Percentiles rank a stretch among this genome's conserved stretches.
phyloP scores from a whole-genome alignment of 1,284 basidiomycete species.

The Heterobasidion occidentale region DNA sequence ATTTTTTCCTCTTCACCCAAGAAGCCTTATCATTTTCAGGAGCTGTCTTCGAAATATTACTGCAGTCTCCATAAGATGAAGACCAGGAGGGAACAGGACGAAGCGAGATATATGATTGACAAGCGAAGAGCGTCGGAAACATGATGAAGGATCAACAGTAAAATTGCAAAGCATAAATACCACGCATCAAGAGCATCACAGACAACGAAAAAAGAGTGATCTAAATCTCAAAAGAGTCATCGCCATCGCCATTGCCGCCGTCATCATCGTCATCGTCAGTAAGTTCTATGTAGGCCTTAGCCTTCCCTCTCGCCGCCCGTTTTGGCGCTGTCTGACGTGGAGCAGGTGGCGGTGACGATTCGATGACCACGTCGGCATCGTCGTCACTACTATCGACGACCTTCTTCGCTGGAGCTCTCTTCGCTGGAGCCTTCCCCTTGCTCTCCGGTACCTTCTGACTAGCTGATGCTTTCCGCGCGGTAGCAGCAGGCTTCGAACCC shows the following conservation, averaged over 20 bases:
- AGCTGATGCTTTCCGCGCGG: conserved; percentile 42
- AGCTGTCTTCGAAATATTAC: too few relatives aligned
- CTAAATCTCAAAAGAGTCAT: not conserved
- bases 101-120: too few relatives aligned
- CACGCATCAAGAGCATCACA: too few relatives aligned
- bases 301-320: conserved; percentile 24
- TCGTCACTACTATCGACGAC: conserved; percentile 27
- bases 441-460: conserved; percentile 32
- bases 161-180: too few relatives aligned
- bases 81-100: too few relatives aligned
- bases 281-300: conserved; percentile 33
- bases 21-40: too few relatives aligned
- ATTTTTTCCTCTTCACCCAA: too few relatives aligned
- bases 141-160: too few relatives aligned
- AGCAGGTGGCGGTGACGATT: conserved; percentile 14
- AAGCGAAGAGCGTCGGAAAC: too few relatives aligned
- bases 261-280: conserved; percentile 27
- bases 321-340: conserved; percentile 22
- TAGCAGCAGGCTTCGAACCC: conserved; percentile 18
- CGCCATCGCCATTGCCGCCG: not conserved
- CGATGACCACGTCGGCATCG: conserved; percentile 20
- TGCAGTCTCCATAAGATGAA: too few relatives aligned
- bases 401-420: conserved; percentile 23
- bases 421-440: conserved; percentile 26
- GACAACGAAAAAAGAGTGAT: not conserved